phyloP scores from a whole-genome alignment of 352 stramenopile species.

The Poterioochromonas sp. region DNA sequence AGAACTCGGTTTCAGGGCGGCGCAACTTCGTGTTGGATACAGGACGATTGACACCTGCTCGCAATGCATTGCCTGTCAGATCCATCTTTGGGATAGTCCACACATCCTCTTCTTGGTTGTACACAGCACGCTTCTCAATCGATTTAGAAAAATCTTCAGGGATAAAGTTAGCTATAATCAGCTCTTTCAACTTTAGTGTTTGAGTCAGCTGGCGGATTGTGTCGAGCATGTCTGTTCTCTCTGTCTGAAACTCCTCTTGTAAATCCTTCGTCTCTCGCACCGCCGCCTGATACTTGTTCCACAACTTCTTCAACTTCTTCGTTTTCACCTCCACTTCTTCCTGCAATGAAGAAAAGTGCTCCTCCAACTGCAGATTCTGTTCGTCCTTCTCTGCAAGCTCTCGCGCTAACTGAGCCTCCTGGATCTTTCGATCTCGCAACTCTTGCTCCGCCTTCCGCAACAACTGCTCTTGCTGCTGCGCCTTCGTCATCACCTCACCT shows the following conservation, averaged over 20 bases:
- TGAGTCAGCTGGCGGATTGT: conserved; percentile 81
- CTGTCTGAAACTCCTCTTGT: conserved; percentile 51
- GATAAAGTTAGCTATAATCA: conserved; percentile 76
- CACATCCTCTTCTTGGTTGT: conserved; percentile 69
- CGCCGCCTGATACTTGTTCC: conserved; percentile 76
- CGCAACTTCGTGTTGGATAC: conserved; percentile 57
- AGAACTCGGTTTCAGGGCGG: conserved; percentile 80
- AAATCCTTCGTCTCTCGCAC: conserved; percentile 80
- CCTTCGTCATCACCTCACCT: conserved; percentile 83
- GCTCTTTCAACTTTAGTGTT: conserved; percentile 87
- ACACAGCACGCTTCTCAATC: conserved; percentile 49
- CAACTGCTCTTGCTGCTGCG: conserved; percentile 79
- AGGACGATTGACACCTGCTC: conserved; percentile 50
- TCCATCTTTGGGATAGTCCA: conserved; percentile 72
- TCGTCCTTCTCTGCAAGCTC: conserved; percentile 85
- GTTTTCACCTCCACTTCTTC: conserved; percentile 87
- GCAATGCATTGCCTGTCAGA: conserved; percentile 53
- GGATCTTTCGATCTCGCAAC: conserved; percentile 62
- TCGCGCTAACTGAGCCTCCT: conserved; percentile 67
- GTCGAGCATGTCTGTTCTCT: conserved; percentile 88
- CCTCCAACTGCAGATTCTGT: conserved; percentile 75
- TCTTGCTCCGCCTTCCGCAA: conserved; percentile 75
- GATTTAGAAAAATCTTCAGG: conserved; percentile 48
- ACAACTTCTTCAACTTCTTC: conserved; percentile 88
- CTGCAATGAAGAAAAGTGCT: conserved; percentile 74